Percentiles rank a stretch among this genome's conserved stretches.
Evolutionary conservation across 2,329 filamentous ascomycete genomes (phyloP).

Genomic region (Dryadomyces quercivorus): DNA sequence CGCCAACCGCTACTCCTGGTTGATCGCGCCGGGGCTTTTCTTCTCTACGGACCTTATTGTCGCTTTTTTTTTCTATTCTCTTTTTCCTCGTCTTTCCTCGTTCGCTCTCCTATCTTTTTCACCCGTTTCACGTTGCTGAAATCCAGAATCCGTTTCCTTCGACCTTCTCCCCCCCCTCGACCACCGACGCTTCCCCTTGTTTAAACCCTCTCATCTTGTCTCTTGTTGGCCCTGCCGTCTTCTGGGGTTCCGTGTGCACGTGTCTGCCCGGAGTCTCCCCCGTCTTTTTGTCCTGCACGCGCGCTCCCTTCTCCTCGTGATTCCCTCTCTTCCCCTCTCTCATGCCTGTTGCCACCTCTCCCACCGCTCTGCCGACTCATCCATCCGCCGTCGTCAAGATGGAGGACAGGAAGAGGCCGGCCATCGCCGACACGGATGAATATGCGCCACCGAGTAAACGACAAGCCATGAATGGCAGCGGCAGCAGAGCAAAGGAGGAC

Average conservation of each 20-base stretch:
- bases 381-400: slow-evolving; percentile 84
- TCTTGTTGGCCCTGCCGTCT: background rate
- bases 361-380: slow-evolving; percentile 52
- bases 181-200: too few relatives aligned
- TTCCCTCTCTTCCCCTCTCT: slow-evolving; percentile 36
- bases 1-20: slow-evolving; percentile 5
- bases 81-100: background rate
- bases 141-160: slow-evolving; percentile 15
- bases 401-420: slow-evolving; percentile 98
- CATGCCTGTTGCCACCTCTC: slow-evolving; percentile 76
- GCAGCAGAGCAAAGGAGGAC: slow-evolving; percentile 39
- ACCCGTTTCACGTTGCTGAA: slow-evolving; percentile 19
- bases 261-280: slow-evolving; percentile 15
- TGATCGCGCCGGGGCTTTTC: slow-evolving; percentile 9
- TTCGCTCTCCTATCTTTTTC: background rate
- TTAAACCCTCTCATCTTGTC: too few relatives aligned
- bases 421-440: slow-evolving; percentile 67
- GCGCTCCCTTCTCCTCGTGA: background rate
- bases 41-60: background rate
- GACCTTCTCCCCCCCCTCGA: background rate
- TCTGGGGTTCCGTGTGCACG: background rate
- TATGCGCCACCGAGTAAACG: slow-evolving; percentile 83
- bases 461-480: slow-evolving; percentile 72
- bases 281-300: background rate
- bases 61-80: background rate